Conservation (phyloP, 352 stramenopile genomes). For the Phytophthora tentaculata region DNA sequence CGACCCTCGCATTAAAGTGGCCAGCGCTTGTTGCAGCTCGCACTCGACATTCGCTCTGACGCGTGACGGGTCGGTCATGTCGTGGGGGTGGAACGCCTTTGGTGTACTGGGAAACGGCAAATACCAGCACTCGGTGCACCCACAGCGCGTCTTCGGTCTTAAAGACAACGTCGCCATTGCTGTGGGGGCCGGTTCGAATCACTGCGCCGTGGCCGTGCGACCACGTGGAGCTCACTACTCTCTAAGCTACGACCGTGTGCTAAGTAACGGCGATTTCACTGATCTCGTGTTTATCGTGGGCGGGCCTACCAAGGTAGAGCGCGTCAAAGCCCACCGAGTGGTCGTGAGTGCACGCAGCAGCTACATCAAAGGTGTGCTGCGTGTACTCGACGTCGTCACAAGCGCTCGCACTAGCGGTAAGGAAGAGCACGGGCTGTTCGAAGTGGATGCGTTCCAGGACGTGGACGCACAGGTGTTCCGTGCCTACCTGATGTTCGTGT, state of each 20-base stretch:
- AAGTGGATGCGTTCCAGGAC: slow-evolving; percentile 62
- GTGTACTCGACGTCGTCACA: slow-evolving; percentile 36
- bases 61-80: slow-evolving; percentile 65
- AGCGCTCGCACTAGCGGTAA: not conserved
- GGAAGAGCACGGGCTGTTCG: slow-evolving; percentile 25
- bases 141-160: slow-evolving; percentile 63
- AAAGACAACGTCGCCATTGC: slow-evolving; percentile 63
- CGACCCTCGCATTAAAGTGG: slow-evolving; percentile 37
- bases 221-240: slow-evolving; percentile 70
- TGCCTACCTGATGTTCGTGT: slow-evolving; percentile 73
- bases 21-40: slow-evolving; percentile 61
- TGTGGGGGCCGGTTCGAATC: slow-evolving; percentile 73
- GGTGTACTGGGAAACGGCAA: slow-evolving; percentile 79
- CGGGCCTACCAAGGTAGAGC: slow-evolving; percentile 22
- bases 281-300: slow-evolving; percentile 61
- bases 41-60: slow-evolving; percentile 79
- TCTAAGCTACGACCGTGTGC: slow-evolving; percentile 61
- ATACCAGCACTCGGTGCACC: slow-evolving; percentile 74
- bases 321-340: slow-evolving; percentile 53
- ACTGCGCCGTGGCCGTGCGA: slow-evolving; percentile 60
- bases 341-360: slow-evolving; percentile 63
- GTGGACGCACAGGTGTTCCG: slow-evolving; percentile 67
- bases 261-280: slow-evolving; percentile 56
- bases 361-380: slow-evolving; percentile 65
- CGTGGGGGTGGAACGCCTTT: slow-evolving; percentile 90